Percentiles rank a stretch among this genome's conserved stretches.
Conservation (phyloP, 495 filamentous ascomycete genomes). For the Polyplosphaeria fusca region DNA sequence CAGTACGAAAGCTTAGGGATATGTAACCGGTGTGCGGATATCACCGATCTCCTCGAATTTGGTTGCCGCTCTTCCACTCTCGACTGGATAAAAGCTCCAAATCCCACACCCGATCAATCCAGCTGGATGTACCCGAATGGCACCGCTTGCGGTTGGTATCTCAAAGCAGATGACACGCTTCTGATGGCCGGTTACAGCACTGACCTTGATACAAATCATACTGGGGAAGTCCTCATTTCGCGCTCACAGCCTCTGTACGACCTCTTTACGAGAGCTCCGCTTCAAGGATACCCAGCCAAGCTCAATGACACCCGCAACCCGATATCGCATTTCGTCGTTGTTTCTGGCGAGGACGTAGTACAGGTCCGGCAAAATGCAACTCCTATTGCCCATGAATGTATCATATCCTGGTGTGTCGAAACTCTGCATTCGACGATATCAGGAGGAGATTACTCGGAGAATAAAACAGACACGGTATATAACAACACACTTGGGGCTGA, state of each 20-base stretch:
- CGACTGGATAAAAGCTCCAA: constrained; percentile 10
- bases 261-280: constrained; percentile 6
- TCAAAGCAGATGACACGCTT: constrained; percentile 10
- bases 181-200: constrained; percentile 16
- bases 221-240: constrained; percentile 14
- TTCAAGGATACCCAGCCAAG: constrained; percentile 5
- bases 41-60: constrained; percentile 17
- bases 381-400: constrained; percentile 9
- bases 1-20: constrained; percentile 21
- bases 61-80: constrained; percentile 3
- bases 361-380: constrained; percentile 13
- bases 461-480: constrained; percentile 4
- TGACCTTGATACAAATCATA: constrained; percentile 4
- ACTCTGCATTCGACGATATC: constrained; percentile 10
- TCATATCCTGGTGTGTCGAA: constrained; percentile 17
- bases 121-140: constrained; percentile 15
- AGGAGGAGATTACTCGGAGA: constrained; percentile 11
- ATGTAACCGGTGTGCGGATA: constrained; percentile 14
- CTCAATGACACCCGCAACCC: constrained; percentile 18
- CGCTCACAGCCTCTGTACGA: constrained; percentile 18
- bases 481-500: constrained; percentile 13
- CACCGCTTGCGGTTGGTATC: constrained; percentile 19
- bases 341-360: constrained; percentile 4
- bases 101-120: background rate
- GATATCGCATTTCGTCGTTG: constrained; percentile 13